phyloP scores from a whole-genome alignment of 305 asterid genomes.

The Rubia tinctorum region DNA sequence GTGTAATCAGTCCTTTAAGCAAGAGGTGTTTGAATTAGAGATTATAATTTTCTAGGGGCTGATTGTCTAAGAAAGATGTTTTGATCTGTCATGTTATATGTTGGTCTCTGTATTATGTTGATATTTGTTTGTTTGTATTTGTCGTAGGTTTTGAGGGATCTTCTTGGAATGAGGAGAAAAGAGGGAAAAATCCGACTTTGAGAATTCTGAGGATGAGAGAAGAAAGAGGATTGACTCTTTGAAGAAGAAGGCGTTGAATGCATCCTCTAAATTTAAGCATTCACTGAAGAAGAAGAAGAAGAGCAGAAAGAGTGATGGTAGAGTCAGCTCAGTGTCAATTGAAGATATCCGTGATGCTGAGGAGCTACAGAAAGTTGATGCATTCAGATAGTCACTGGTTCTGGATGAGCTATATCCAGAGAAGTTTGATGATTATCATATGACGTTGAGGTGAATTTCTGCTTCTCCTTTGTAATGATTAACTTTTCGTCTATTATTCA shows the following conservation, averaged over 20 bases:
- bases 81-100: too few species aligned
- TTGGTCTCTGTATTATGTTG: too few species aligned
- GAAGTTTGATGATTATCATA: constrained; percentile 85
- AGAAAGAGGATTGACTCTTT: constrained; percentile 76
- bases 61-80: too few species aligned
- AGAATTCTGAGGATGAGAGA: constrained; percentile 96
- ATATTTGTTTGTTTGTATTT: too few species aligned
- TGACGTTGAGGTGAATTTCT: constrained; percentile 68
- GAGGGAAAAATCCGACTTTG: constrained; percentile 90
- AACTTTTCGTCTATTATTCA: background rate
- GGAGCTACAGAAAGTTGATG: constrained; percentile 85
- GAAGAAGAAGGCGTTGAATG: constrained; percentile 96
- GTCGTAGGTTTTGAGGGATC: too few species aligned
- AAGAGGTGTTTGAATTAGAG: too few species aligned
- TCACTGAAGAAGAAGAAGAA: constrained; percentile 95
- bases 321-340: constrained; percentile 88
- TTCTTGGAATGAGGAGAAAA: too few species aligned
- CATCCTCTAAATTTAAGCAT: constrained; percentile 91
- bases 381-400: constrained; percentile 79
- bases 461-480: too few species aligned
- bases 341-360: constrained; percentile 95
- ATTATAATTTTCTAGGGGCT: too few species aligned
- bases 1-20: too few species aligned
- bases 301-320: constrained; percentile 79
- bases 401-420: constrained; percentile 84